phyloP scores from a whole-genome alignment of 352 stramenopile species.

The Phytopythium cucurbitacearum region DNA sequence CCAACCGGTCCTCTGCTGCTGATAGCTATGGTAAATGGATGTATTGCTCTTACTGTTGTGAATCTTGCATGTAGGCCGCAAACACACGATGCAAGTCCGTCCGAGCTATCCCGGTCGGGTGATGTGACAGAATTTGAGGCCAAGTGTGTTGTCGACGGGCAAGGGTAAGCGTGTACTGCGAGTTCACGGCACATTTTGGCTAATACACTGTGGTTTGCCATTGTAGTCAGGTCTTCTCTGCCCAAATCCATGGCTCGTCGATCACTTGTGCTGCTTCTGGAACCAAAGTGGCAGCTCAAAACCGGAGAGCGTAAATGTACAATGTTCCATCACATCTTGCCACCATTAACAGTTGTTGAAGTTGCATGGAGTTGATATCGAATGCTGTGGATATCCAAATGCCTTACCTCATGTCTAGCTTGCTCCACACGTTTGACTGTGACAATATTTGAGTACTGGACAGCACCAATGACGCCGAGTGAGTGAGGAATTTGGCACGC shows the following conservation, averaged over 20 bases:
- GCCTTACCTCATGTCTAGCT: too few relatives aligned
- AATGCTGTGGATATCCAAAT: too few relatives aligned
- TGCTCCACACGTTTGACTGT: too few relatives aligned
- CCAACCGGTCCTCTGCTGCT: not conserved
- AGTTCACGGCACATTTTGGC: not conserved
- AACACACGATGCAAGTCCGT: too few relatives aligned
- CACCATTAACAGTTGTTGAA: too few relatives aligned
- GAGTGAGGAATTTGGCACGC: too few relatives aligned
- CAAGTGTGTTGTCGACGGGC: conserved; percentile 35
- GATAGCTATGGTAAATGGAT: conserved; percentile 8
- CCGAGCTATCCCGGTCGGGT: not conserved
- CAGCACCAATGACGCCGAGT: too few relatives aligned
- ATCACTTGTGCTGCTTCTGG: conserved; percentile 3
- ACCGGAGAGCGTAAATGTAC: too few relatives aligned
- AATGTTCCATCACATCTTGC: too few relatives aligned
- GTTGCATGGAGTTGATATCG: too few relatives aligned
- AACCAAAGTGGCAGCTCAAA: not conserved
- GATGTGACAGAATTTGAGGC: conserved; percentile 33
- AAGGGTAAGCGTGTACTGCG: conserved; percentile 25
- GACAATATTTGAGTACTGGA: too few relatives aligned
- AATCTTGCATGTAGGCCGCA: too few relatives aligned
- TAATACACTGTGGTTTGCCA: not conserved
- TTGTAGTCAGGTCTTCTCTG: conserved; percentile 2
- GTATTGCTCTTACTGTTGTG: not conserved
- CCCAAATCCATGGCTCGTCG: not conserved